Base-by-base conservation (phyloP, 2,329 filamentous ascomycete species). In the Aspergillus sclerotialis region DNA sequence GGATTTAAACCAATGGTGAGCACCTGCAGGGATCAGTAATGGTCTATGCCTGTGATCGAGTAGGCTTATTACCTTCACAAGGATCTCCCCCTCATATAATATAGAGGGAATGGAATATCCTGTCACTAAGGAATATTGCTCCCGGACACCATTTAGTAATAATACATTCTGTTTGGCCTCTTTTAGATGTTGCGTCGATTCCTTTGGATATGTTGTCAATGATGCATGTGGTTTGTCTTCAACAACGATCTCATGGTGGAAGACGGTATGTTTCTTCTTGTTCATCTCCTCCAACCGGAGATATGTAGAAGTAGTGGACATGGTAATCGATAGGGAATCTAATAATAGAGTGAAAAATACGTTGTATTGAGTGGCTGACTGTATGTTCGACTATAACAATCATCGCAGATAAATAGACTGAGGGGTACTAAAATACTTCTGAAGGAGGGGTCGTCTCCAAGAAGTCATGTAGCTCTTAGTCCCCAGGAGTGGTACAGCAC, bases 1-100 rank as follows among this genome's bases (percentile, higher is more conserved):
- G 84, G 84, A 48, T 88, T 88, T 24, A 88, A 61, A 0, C 83
- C 82, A 46, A 85, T 79, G 9, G 75, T 74, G 24, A n/a, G n/a
- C n/a, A n/a, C n/a, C n/a, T n/a, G n/a, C n/a, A n/a, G n/a, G n/a
- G n/a, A n/a, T n/a, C n/a, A n/a, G n/a, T n/a, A n/a, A n/a, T n/a
- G n/a, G n/a, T n/a, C n/a, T n/a, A n/a, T n/a, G n/a, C n/a, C n/a
- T n/a, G n/a, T n/a, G n/a, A n/a, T n/a, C n/a, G n/a, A n/a, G n/a
- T n/a, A n/a, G n/a, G n/a, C n/a, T n/a, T n/a, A 72, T 63, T 1
- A 61, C 72, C 50, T 73, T 73, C n/a, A 85, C 71, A 4, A 85
- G 60, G 4, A 84, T 58, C 46, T 85, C 77, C 28, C 63, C 61
- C 32, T 65, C 56, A 18, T 62, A 49, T 12, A 57, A 34, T n/a